phyloP scores from a whole-genome alignment of 2,329 filamentous ascomycete genomes.

The Talaromyces pinophilus region DNA sequence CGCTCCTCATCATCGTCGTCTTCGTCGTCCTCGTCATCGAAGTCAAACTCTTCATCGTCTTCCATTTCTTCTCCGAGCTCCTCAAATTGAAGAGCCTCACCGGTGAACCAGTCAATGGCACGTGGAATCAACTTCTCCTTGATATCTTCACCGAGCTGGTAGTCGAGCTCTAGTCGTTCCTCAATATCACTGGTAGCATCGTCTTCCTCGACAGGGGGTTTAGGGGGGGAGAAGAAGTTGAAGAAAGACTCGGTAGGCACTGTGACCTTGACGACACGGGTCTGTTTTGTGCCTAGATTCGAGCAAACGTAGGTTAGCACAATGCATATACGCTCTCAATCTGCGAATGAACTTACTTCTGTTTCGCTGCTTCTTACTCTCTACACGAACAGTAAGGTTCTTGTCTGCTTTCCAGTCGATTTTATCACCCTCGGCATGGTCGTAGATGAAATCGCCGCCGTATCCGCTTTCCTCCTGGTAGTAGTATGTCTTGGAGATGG shows the following conservation, averaged over 20 bases:
- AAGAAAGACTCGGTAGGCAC: slow-evolving; percentile 98
- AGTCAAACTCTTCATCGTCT: slow-evolving; percentile 82
- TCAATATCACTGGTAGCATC: slow-evolving; percentile 85
- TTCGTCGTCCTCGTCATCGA: slow-evolving; percentile 89
- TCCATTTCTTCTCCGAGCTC: slow-evolving; percentile 85
- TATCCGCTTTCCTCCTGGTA: slow-evolving; percentile 99
- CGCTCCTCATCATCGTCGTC: slow-evolving; percentile 80
- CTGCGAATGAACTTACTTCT: slow-evolving; percentile 71
- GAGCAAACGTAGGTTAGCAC: slow-evolving; percentile 22
- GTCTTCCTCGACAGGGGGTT: slow-evolving; percentile 72
- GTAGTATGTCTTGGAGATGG: slow-evolving; percentile 95
- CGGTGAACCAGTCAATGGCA: slow-evolving; percentile 99
- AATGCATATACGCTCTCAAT: background rate
- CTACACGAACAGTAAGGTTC: slow-evolving; percentile 89
- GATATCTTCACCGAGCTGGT: slow-evolving; percentile 98
- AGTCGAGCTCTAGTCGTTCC: slow-evolving; percentile 96
- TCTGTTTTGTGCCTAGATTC: slow-evolving; percentile 89
- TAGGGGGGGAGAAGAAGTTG: slow-evolving; percentile 98
- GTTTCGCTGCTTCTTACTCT: slow-evolving; percentile 99
- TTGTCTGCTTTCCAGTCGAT: slow-evolving; percentile 94
- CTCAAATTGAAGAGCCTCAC: slow-evolving; percentile 95
- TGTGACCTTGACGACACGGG: slow-evolving; percentile 97
- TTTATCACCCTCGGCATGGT: slow-evolving; percentile 96
- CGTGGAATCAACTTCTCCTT: slow-evolving; percentile 99
- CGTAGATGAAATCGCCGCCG: slow-evolving; percentile 98